Conservation (phyloP, 164 flowering plant genomes). For the Liriodendron chinense region DNA sequence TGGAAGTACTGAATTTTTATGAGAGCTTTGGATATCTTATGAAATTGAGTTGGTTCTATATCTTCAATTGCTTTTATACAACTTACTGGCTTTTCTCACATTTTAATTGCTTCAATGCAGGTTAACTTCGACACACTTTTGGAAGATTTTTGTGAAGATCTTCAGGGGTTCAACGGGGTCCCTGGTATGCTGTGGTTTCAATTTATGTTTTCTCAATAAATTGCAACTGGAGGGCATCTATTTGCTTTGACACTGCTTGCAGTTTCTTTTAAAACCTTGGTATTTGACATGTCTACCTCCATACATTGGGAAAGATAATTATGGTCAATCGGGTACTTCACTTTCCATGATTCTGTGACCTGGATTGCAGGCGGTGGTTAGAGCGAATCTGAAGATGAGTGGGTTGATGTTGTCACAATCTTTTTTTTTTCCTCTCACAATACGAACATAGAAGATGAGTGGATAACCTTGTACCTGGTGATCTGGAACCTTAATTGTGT, state of each 20-base stretch:
- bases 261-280: neutral
- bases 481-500: too few species aligned
- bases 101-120: slow-evolving; percentile 39
- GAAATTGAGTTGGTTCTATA: neutral
- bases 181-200: slow-evolving; percentile 50
- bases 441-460: too few species aligned
- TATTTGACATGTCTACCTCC: neutral
- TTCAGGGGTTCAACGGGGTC: slow-evolving; percentile 51
- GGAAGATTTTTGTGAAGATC: slow-evolving; percentile 63
- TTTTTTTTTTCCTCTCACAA: too few species aligned
- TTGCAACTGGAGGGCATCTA: too few species aligned
- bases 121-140: slow-evolving; percentile 33
- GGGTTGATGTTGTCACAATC: too few species aligned
- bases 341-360: neutral
- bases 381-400: neutral
- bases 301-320: neutral
- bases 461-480: too few species aligned
- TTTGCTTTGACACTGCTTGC: neutral
- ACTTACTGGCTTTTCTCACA: neutral
- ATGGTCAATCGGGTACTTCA: neutral
- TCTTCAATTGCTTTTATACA: neutral
- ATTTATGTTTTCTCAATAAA: neutral
- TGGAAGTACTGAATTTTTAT: neutral
- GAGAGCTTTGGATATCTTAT: neutral
- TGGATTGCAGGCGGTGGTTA: neutral